Evolutionary conservation across 2,329 filamentous ascomycete genomes (phyloP).

Genomic region (Fusarium bulbicola): DNA sequence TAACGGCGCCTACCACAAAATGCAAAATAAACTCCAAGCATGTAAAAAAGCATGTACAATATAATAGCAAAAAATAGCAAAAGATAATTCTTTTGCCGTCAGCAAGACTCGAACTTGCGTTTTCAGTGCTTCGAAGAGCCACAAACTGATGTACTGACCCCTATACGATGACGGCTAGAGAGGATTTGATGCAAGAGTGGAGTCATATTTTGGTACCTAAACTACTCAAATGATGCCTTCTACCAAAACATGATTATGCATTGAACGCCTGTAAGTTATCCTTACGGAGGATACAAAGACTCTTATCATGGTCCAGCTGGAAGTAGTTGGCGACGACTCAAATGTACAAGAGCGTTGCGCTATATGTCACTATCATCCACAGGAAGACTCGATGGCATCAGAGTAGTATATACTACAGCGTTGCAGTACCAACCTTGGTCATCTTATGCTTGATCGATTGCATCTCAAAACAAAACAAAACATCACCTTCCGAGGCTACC

Average conservation of each 20-base stretch:
- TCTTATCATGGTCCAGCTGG: background rate
- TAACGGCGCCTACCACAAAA: background rate
- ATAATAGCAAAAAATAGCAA: background rate
- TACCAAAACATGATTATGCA: background rate
- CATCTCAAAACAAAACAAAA: background rate
- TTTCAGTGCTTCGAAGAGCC: conserved; percentile 34
- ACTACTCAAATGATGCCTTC: fast-evolving
- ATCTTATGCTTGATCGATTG: background rate
- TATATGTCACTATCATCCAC: background rate
- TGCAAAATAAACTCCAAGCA: background rate
- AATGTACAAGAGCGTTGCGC: too few relatives aligned
- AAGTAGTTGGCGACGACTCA: too few relatives aligned
- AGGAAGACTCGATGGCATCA: too few relatives aligned
- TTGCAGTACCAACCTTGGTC: background rate
- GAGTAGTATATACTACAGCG: background rate
- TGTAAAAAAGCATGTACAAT: fast-evolving
- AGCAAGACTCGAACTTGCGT: conserved; percentile 39
- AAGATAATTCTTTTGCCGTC: conserved; percentile 23
- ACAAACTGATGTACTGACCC: conserved; percentile 38
- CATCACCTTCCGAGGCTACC: background rate
- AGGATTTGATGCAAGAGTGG: background rate
- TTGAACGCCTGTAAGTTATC: background rate
- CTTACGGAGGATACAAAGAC: background rate
- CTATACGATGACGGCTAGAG: conserved; percentile 35
- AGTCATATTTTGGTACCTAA: fast-evolving